Conservation (phyloP, 140 eudicot species). For the Bidens hawaiensis region DNA sequence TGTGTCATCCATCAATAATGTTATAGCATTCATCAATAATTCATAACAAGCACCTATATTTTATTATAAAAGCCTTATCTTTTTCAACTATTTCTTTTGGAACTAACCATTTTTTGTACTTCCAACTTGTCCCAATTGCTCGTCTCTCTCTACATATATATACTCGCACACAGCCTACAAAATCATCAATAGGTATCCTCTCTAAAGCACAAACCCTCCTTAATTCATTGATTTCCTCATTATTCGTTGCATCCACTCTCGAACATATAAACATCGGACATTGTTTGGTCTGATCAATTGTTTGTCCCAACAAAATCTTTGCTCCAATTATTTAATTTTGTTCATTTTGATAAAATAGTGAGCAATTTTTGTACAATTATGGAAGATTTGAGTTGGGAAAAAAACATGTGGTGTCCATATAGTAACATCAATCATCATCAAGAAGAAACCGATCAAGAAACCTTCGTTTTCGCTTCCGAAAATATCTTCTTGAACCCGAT, state of each 20-base stretch:
- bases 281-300: background rate
- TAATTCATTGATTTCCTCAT: constrained; percentile 10
- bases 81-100: background rate
- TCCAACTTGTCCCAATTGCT: constrained; percentile 24
- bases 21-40: no score
- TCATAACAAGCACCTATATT: no score
- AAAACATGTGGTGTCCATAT: constrained; percentile 25
- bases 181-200: constrained; percentile 18
- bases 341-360: background rate
- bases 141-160: background rate
- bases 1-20: no score
- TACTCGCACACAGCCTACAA: background rate
- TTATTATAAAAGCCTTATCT: background rate
- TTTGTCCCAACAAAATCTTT: background rate
- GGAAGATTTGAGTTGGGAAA: constrained; percentile 54
- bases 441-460: constrained; percentile 31
- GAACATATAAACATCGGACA: constrained; percentile 1
- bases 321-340: background rate
- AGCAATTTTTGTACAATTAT: constrained; percentile 31
- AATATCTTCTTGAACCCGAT: constrained; percentile 31
- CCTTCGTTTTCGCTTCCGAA: constrained; percentile 27
- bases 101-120: constrained; percentile 23
- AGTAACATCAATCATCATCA: constrained; percentile 30
- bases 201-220: constrained; percentile 18
- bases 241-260: background rate